Percentiles rank a stretch among this genome's conserved stretches.
Evolutionary conservation across 371 early-diverging fungal species (phyloP).

Genomic region (Syncephalastrum contaminatum): DNA sequence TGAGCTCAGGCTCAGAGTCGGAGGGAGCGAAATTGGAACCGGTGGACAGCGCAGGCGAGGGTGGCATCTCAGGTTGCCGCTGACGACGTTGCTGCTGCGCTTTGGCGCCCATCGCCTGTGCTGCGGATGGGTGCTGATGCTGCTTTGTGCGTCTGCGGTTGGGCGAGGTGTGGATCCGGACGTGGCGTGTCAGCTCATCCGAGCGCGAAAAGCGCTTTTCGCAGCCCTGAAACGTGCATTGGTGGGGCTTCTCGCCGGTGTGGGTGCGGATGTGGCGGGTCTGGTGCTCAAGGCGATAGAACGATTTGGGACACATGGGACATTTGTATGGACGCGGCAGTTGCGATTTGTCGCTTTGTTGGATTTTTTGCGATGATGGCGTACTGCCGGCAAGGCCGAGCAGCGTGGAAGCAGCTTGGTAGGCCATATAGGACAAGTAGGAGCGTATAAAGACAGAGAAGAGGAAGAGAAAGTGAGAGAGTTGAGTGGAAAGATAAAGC

Average conservation of each 20-base stretch:
- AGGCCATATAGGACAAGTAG: constrained; percentile 9
- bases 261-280: constrained; percentile 90
- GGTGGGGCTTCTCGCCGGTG: constrained; percentile 90
- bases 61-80: constrained; percentile 20
- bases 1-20: constrained; percentile 40
- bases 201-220: constrained; percentile 86
- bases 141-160: constrained; percentile 27
- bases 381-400: constrained; percentile 12
- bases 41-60: constrained; percentile 43
- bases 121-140: constrained; percentile 10
- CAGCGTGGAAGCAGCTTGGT: constrained; percentile 18
- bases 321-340: constrained; percentile 66
- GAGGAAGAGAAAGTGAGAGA: constrained; percentile 2
- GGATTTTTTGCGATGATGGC: constrained; percentile 2
- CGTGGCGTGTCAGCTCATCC: constrained; percentile 88
- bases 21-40: constrained; percentile 30
- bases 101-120: constrained; percentile 9
- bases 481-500: not conserved
- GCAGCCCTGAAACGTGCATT: constrained; percentile 79
- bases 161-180: constrained; percentile 68
- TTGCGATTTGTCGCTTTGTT: constrained; percentile 36
- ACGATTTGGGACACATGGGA: constrained; percentile 67
- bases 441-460: constrained; percentile 6
- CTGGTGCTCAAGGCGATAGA: constrained; percentile 77
- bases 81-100: constrained; percentile 14